These are phyloP conservation scores for Podospora tetraspora DNA, from an alignment of 495 filamentous ascomycete species.

Conservation along the genomic window DNA sequence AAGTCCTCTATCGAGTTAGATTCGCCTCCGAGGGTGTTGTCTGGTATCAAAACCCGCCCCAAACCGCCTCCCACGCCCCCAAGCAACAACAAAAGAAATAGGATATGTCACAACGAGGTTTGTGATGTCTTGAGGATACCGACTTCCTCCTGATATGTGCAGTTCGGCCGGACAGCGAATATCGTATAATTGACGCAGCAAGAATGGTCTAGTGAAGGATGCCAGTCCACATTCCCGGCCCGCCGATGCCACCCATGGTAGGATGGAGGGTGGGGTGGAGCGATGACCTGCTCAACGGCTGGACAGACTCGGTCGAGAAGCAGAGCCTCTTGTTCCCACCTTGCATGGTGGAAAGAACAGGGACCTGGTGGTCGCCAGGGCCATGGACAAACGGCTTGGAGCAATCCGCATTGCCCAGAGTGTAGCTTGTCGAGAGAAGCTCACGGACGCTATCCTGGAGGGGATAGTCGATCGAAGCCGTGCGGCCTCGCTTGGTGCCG, in stretches of 20 bases:
- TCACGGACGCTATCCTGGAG: conserved; percentile 73
- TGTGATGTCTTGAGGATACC: conserved; percentile 10
- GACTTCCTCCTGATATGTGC: conserved; percentile 22
- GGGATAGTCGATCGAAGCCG: conserved; percentile 58
- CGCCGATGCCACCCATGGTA: conserved; percentile 39
- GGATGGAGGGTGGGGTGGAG: conserved; percentile 41
- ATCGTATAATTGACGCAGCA: conserved; percentile 10
- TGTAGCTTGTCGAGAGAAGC: conserved; percentile 38
- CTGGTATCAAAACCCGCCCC: conserved; percentile 18
- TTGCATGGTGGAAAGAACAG: conserved; percentile 27
- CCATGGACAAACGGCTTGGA: conserved; percentile 32
- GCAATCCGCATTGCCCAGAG: conserved; percentile 27
- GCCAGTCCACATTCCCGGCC: conserved; percentile 58
- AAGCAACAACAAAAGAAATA: conserved; percentile 22
- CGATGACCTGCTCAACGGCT: conserved; percentile 27
- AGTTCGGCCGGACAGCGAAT: conserved; percentile 13
- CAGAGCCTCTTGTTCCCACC: conserved; percentile 56
- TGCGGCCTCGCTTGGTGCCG: conserved; percentile 62
- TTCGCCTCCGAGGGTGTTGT: conserved; percentile 24
- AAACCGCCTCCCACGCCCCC: conserved; percentile 15
- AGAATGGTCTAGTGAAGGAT: conserved; percentile 38
- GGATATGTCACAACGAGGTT: conserved; percentile 28
- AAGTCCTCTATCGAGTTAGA: conserved; percentile 31
- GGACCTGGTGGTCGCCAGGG: conserved; percentile 31
- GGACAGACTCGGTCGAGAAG: conserved; percentile 46